A percentile compares a stretch with the other conserved stretches of the same genome.
Evolutionary conservation across 495 filamentous ascomycete species (phyloP).

Genomic region (Aspergillus heteromorphus): DNA sequence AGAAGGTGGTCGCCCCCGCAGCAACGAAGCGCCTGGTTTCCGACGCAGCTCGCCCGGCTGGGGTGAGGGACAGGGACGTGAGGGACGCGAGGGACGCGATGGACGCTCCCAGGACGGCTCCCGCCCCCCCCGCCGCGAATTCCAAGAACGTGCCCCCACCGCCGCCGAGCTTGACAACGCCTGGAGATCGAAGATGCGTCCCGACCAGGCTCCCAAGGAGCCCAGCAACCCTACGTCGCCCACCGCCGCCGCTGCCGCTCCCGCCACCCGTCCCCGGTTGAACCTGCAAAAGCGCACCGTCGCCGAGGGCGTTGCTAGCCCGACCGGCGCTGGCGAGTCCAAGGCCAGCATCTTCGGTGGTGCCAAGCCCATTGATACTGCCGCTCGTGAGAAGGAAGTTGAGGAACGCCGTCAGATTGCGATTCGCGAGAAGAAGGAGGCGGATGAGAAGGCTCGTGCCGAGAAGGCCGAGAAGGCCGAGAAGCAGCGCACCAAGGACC

Average conservation of each 20-base stretch:
- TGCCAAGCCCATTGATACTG: constrained; percentile 83
- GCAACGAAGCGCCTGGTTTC: constrained; percentile 56
- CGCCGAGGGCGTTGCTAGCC: constrained; percentile 57
- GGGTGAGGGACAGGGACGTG: constrained; percentile 81
- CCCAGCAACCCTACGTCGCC: constrained; percentile 55
- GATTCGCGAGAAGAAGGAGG: constrained; percentile 76
- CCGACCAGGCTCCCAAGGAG: constrained; percentile 62
- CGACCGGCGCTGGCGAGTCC: constrained; percentile 50
- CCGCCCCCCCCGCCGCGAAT: constrained; percentile 75
- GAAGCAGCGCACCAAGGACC: constrained; percentile 49
- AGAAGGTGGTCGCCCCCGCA: constrained; percentile 65
- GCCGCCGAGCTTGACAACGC: constrained; percentile 82
- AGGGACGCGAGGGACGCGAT: too few species aligned
- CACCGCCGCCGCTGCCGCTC: constrained; percentile 42
- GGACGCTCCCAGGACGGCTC: constrained; percentile 75
- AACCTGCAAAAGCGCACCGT: constrained; percentile 87
- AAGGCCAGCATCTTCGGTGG: constrained; percentile 92
- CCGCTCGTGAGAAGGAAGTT: constrained; percentile 77
- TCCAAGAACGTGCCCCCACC: constrained; percentile 71
- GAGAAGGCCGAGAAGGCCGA: constrained; percentile 48
- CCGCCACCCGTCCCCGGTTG: constrained; percentile 63
- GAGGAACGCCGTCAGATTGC: constrained; percentile 77
- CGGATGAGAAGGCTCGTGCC: constrained; percentile 77
- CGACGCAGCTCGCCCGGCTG: constrained; percentile 72
- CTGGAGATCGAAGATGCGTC: constrained; percentile 79